Evolutionary conservation across 805 yeast species (phyloP).

Genomic region (Grigorovia humatica): DNA sequence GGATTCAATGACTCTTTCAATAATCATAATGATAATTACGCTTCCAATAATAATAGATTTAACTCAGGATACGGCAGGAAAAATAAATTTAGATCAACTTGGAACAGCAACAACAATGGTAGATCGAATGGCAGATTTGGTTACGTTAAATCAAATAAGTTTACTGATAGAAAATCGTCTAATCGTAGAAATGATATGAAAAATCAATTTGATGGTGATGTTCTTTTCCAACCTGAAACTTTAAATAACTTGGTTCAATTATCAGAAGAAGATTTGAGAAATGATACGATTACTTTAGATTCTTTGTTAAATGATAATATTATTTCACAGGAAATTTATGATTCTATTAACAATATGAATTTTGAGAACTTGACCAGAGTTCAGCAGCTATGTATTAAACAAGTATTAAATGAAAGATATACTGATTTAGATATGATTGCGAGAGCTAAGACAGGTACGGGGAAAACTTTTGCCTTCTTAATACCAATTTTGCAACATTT

Average conservation of each 20-base stretch:
- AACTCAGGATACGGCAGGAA: not conserved
- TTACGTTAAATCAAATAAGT: not conserved
- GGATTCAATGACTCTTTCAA: not conserved
- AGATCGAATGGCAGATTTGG: not conserved
- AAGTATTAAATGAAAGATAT: slow-evolving; percentile 40
- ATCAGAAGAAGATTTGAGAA: slow-evolving; percentile 1
- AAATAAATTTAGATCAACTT: not conserved
- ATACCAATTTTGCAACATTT: slow-evolving; percentile 62
- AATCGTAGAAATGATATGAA: not conserved
- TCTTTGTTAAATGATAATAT: slow-evolving; percentile 22
- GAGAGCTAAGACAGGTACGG: slow-evolving; percentile 92
- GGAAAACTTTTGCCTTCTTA: slow-evolving; percentile 84
- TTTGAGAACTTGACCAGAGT: slow-evolving; percentile 54
- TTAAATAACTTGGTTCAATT: slow-evolving; percentile 14
- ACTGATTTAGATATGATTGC: slow-evolving; percentile 54
- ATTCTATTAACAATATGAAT: slow-evolving; percentile 35
- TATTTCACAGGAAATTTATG: slow-evolving; percentile 21
- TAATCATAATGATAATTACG: not conserved
- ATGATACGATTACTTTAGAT: slow-evolving; percentile 20
- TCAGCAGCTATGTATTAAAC: slow-evolving; percentile 52
- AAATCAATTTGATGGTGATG: slow-evolving; percentile 3
- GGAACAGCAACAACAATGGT: not conserved
- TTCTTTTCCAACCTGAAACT: slow-evolving; percentile 7
- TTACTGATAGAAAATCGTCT: too few species aligned
- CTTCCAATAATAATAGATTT: not conserved